A percentile compares a stretch with the other conserved stretches of the same genome.
Evolutionary conservation across 108 stramenopile species (phyloP).

Genomic region (Parietichytrium sp.): DNA sequence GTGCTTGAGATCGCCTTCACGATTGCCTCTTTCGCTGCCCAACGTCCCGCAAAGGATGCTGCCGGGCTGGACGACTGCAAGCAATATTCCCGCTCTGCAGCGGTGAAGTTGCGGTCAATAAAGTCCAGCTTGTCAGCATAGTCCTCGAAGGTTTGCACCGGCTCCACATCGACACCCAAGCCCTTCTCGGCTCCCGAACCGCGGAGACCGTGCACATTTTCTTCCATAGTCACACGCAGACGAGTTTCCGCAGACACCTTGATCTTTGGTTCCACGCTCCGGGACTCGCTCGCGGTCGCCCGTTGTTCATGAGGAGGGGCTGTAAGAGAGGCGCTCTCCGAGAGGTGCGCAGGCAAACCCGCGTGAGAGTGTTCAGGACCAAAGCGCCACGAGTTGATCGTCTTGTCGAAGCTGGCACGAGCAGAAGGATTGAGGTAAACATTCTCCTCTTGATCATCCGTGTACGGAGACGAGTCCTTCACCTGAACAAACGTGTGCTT

Average conservation of each 20-base stretch:
- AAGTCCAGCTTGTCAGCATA: background rate
- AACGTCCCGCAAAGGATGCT: slow-evolving; percentile 40
- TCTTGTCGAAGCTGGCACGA: background rate
- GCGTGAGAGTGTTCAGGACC: background rate
- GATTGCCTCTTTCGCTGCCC: slow-evolving; percentile 44
- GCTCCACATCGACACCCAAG: slow-evolving; percentile 40
- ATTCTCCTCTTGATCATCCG: slow-evolving; percentile 12
- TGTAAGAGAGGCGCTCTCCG: background rate
- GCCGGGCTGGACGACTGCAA: background rate
- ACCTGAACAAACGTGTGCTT: background rate
- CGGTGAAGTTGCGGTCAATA: slow-evolving; percentile 39
- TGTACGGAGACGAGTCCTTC: slow-evolving; percentile 34
- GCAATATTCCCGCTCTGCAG: slow-evolving; percentile 16
- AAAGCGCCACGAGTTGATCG: background rate
- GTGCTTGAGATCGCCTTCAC: slow-evolving; percentile 38
- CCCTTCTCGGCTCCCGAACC: background rate
- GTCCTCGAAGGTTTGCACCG: slow-evolving; percentile 10
- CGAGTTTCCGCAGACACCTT: background rate
- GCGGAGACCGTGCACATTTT: background rate
- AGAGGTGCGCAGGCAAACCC: background rate
- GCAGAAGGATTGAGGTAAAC: slow-evolving; percentile 42
- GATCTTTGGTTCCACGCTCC: background rate
- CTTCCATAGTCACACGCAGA: slow-evolving; percentile 32
- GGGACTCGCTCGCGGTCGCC: background rate
- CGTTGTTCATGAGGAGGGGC: background rate